Percentiles rank a stretch among this genome's conserved stretches.
phyloP scores from a whole-genome alignment of 2,329 filamentous ascomycete genomes.

The Trichoderma sp. region DNA sequence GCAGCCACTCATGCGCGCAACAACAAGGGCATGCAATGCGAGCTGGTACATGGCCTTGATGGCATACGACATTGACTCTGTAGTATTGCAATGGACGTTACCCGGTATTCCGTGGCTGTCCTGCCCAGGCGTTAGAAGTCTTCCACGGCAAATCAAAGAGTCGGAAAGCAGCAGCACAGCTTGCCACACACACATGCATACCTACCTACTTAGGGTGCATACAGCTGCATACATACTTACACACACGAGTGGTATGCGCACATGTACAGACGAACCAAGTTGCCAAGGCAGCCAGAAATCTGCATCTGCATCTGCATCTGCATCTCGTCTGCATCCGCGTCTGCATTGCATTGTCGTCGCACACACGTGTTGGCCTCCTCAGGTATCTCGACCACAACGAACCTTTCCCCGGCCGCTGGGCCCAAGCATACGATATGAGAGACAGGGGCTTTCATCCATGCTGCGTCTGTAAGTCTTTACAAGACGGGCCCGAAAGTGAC shows the following conservation, averaged over 20 bases:
- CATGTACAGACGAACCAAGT: neutral
- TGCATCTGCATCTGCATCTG: constrained; percentile 23
- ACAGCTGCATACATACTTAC: no score
- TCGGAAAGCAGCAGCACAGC: no score
- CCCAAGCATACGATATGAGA: no score
- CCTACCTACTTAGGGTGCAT: no score
- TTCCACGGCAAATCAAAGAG: constrained; percentile 12
- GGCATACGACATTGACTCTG: no score
- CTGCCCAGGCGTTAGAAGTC: neutral
- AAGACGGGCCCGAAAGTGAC: neutral
- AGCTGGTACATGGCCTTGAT: neutral
- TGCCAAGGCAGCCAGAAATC: constrained; percentile 12
- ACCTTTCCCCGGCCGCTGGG: no score
- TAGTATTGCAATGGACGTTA: no score
- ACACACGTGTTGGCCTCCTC: constrained; percentile 20
- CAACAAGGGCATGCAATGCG: constrained; percentile 12
- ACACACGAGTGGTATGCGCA: neutral
- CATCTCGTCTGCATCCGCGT: constrained; percentile 20
- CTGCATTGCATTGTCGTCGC: constrained; percentile 15
- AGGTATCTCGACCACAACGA: no score
- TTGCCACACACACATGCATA: no score
- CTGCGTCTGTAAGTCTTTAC: neutral
- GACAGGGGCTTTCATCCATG: constrained; percentile 4
- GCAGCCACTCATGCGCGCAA: constrained; percentile 3
- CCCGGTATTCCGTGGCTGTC: neutral